Base-by-base conservation (phyloP, 306 rosid genomes). In the Dryas drummondii region DNA sequence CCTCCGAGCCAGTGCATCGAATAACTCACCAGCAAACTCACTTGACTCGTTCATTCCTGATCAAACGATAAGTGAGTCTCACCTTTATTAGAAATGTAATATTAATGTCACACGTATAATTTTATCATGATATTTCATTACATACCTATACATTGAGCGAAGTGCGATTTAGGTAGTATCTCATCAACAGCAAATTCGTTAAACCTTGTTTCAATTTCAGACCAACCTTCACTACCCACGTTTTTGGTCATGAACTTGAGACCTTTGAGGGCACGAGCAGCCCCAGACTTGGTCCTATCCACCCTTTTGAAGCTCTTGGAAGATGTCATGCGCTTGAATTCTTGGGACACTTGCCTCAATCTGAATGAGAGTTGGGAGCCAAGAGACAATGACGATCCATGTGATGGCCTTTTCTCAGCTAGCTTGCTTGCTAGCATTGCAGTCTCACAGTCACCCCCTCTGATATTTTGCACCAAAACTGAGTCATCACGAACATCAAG, bases 1-100 rank as follows among this genome's bases (percentile, higher is more conserved):
- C 14, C 98, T 85, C 42, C 97, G 89, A 79, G 97, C 85, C 66
- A 94, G 82, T 68, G 98, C 96, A 44, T 88, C 96, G 49, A 88
- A 94, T 37, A 94, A 50, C 58, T 88, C 98, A 26, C 85, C 84
- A 1, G 93, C 93, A 71, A 94, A 94, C 65, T 94, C 97, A 17
- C 84, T 86, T 5, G 97, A 87, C 54, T 89, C 96, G 11, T 71
- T 58, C 97, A 91, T 91, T 40, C 93, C 97, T 91, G 41, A 0
- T 70, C 2, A 1, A 32, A 52, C 74, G 14, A 32, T 2, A 32
- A 32, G 37, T 32, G 37, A 32, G 3, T 32, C 37, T 2, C 37
- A 32, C 37, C 37, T 32, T 2, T 32, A 2, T 32, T 32, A 32
- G 37, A 32, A 32, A 32, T 32, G 37, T 32, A 2, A 32, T 32